Base-by-base conservation (phyloP, 2,329 filamentous ascomycete species). In the Talaromyces funiculosus region DNA sequence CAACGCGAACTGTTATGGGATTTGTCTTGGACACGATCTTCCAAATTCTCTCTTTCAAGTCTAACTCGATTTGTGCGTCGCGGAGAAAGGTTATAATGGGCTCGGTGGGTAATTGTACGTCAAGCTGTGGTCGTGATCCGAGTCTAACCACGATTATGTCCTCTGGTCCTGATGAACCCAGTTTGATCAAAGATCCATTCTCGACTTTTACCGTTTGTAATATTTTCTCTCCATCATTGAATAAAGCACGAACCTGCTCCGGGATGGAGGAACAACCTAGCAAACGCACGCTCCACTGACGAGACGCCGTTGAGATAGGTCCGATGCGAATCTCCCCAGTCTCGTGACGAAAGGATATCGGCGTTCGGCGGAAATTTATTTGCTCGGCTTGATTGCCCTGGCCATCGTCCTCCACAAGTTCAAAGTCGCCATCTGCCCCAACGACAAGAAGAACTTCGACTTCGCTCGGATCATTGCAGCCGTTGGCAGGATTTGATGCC, bases 401-500 rank as follows among this genome's bases (percentile, higher is more conserved):
- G 2, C n/a, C 53, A 26, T 61, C 47, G 16, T 61, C 59, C 49
- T 57, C 59, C 4, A 61, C 53, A 33, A 61, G 54, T 35, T 61
- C 59, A 22, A 61, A 61, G 31, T 56, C 37, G 10, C 53, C 82
- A 62, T 85, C 78, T 9, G 70, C 67, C 3, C 77, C 77, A 1
- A 78, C 73, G 0, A 75, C 71, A n/a, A 79, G 64, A 0, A 69
- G 33, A 5, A 68, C 24, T 29, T 68, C 64, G n/a, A 67, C 57
- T 3, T 22, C 31, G 1, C 53, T 57, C 0, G 67, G 67, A 24
- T 66, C 63, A 1, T 54, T 26, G 29, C 66, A 65, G 3, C 67
- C 67, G 9, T 69, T 69, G 0, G 8, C 20, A 6, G 64, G 65
- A 2, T 43, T 18, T 6, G n/a, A n/a, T n/a, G 58, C 61, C 6